Conservation (phyloP, 768 basidiomycete species). For the Boletus pseudo-olivaceus region DNA sequence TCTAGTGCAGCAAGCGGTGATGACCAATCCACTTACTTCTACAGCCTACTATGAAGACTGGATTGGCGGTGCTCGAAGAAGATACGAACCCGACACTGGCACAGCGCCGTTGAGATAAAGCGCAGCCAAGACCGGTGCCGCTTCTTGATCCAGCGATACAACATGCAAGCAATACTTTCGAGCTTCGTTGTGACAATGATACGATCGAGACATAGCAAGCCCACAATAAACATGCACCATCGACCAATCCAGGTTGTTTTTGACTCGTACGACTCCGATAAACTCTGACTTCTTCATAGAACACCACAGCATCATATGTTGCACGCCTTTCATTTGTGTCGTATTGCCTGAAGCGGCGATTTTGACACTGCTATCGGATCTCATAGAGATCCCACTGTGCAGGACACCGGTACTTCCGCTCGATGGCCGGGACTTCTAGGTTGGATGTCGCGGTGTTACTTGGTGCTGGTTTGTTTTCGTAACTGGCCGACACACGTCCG, state of each 20-base stretch:
- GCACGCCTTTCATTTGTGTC: not conserved
- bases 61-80: conserved; percentile 19
- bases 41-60: not conserved
- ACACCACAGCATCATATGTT: conserved; percentile 12
- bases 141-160: conserved; percentile 19
- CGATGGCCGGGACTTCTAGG: not conserved
- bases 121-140: conserved; percentile 17
- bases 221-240: not conserved
- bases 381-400: not conserved
- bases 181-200: conserved; percentile 6
- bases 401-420: not conserved
- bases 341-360: not conserved
- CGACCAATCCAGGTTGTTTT: conserved; percentile 2
- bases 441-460: not conserved
- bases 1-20: not conserved
- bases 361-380: conserved; percentile 8
- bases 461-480: not conserved
- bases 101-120: not conserved
- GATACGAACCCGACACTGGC: conserved; percentile 2
- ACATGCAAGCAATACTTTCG: conserved; percentile 7
- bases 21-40: not conserved
- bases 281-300: conserved; percentile 2
- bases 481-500: not conserved
- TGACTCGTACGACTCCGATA: conserved; percentile 23
- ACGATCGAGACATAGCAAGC: conserved; percentile 10